Conservation (phyloP, 2,329 filamentous ascomycete genomes). For the Cladosporium sp. region DNA sequence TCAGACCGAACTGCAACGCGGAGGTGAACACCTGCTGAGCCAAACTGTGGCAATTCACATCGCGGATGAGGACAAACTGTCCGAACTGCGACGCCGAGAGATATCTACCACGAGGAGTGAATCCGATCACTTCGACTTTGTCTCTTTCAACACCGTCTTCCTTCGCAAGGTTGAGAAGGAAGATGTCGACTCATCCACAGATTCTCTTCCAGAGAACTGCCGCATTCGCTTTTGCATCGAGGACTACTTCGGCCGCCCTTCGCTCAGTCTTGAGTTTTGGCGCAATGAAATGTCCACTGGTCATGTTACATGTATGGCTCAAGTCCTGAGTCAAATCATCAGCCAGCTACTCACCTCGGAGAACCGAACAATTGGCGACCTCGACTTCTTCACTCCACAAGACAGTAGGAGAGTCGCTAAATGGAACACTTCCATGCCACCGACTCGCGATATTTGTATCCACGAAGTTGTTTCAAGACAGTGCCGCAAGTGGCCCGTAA, state of each 20-base stretch:
- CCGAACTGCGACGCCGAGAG: constrained; percentile 2
- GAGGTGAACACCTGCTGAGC: background rate
- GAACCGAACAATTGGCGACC: background rate
- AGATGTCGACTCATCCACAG: constrained; percentile 3
- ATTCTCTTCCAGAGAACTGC: background rate
- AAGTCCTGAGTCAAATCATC: constrained; percentile 6
- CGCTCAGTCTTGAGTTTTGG: constrained; percentile 8
- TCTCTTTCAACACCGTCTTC: constrained; percentile 9
- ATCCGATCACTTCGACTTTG: background rate
- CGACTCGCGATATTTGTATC: constrained; percentile 1
- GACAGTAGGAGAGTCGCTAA: constrained; percentile 9
- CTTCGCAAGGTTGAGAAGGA: constrained; percentile 7
- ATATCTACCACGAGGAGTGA: background rate
- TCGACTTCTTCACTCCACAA: constrained; percentile 12
- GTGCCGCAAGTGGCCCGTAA: constrained; percentile 10
- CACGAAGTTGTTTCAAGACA: background rate
- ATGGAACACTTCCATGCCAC: constrained; percentile 9
- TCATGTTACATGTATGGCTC: constrained; percentile 9
- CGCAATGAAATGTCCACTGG: constrained; percentile 8
- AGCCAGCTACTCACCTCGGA: constrained; percentile 1
- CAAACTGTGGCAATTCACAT: background rate
- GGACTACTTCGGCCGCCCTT: constrained; percentile 5
- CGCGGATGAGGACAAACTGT: background rate
- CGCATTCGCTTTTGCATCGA: constrained; percentile 8
- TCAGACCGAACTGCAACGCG: background rate